phyloP scores from a whole-genome alignment of 2,329 filamentous ascomycete genomes.

The Ceratocystis colombiana region DNA sequence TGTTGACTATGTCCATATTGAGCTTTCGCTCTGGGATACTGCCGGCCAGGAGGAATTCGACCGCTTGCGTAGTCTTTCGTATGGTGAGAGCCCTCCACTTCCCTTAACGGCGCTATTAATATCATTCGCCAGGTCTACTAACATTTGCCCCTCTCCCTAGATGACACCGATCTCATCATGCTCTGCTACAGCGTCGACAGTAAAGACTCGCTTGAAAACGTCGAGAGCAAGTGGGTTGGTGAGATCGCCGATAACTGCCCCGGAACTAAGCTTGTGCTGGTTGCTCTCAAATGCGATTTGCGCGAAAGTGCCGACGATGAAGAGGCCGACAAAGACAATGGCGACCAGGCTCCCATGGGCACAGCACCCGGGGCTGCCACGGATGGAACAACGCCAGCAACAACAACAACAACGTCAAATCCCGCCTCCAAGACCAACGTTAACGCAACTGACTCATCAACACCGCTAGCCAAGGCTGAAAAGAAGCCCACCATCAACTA shows the following conservation, averaged over 20 bases:
- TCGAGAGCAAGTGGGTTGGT: conserved; percentile 95
- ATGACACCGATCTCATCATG: conserved; percentile 96
- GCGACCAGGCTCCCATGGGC: conserved; percentile 33
- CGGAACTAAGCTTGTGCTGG: conserved; percentile 85
- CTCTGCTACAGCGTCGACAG: conserved; percentile 97
- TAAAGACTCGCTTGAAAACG: conserved; percentile 92
- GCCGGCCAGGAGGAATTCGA: conserved; percentile 99
- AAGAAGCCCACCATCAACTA: conserved; percentile 74
- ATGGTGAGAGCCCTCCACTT: conserved; percentile 47
- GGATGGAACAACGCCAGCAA: background rate
- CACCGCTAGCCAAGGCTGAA: conserved; percentile 36
- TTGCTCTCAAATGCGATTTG: conserved; percentile 93
- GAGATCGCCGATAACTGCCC: conserved; percentile 98
- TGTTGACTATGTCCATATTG: conserved; percentile 93
- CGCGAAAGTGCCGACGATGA: conserved; percentile 67
- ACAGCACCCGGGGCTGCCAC: conserved; percentile 18
- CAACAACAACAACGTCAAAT: background rate
- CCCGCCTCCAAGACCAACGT: background rate
- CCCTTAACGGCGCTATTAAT: background rate
- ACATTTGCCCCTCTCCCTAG: conserved; percentile 30
- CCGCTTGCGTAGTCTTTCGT: conserved; percentile 84
- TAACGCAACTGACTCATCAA: conserved; percentile 34
- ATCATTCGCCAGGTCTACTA: background rate
- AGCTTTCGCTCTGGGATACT: conserved; percentile 95
- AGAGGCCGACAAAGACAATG: conserved; percentile 44